Conservation (phyloP, 108 stramenopile species). For the Cyclotella distinguenda region DNA sequence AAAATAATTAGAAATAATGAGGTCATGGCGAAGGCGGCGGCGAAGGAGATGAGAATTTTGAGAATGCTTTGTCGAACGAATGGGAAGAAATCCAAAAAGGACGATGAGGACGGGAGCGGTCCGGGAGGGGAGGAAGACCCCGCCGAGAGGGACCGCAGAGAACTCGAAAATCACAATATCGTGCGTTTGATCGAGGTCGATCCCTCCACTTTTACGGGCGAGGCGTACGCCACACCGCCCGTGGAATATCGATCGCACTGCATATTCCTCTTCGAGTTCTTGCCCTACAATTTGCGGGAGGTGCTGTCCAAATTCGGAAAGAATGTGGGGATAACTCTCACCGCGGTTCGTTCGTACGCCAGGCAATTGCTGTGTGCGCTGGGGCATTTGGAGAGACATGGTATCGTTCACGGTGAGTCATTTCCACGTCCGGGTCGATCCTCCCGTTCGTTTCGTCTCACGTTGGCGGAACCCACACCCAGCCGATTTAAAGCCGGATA, state of each 20-base stretch:
- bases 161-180: conserved; percentile 63
- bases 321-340: conserved; percentile 85
- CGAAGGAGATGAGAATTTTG: conserved; percentile 75
- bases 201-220: conserved; percentile 36
- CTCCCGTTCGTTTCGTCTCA: background rate
- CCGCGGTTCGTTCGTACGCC: conserved; percentile 89
- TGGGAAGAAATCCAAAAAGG: conserved; percentile 8
- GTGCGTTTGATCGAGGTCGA: conserved; percentile 56
- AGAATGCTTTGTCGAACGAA: conserved; percentile 43
- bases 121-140: conserved; percentile 45
- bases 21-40: conserved; percentile 94
- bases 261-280: conserved; percentile 80
- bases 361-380: conserved; percentile 90
- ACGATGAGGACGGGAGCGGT: background rate
- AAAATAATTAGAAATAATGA: conserved; percentile 98
- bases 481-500: conserved; percentile 98
- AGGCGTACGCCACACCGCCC: conserved; percentile 26
- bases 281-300: conserved; percentile 87
- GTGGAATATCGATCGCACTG: conserved; percentile 78
- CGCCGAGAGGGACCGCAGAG: conserved; percentile 38
- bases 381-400: conserved; percentile 73
- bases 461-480: background rate
- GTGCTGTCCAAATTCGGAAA: conserved; percentile 91
- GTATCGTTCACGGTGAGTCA: conserved; percentile 80
- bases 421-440: background rate